A percentile compares a stretch with the other conserved stretches of the same genome.
Evolutionary conservation across 371 early-diverging fungal species (phyloP).

Genomic region (Mucor plumbeus): DNA sequence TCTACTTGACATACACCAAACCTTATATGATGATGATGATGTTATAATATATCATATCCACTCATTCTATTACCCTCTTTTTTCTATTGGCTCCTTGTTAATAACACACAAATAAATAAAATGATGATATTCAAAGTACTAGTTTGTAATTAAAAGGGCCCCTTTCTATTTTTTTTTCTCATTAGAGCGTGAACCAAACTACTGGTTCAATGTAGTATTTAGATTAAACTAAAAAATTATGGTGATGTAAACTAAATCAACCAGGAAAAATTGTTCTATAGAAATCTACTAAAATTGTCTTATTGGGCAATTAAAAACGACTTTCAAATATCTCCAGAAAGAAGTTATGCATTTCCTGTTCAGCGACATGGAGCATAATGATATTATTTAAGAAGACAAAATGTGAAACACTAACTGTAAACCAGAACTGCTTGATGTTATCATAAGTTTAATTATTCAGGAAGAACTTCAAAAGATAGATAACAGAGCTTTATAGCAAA

Average conservation of each 20-base stretch:
- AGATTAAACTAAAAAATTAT: background rate
- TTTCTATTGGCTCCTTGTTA: background rate
- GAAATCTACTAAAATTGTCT: background rate
- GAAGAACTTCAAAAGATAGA: background rate
- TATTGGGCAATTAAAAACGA: background rate
- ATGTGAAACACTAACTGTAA: background rate
- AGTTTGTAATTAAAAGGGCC: background rate
- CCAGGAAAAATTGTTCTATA: background rate
- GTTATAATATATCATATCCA: background rate
- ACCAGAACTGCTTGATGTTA: background rate
- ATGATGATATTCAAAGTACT: background rate
- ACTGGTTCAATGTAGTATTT: background rate
- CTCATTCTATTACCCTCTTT: background rate
- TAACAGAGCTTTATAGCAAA: no score
- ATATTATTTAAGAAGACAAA: background rate
- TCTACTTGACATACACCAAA: no score
- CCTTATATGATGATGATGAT: background rate
- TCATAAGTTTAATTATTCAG: background rate
- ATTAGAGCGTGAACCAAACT: background rate
- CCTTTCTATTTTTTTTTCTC: background rate
- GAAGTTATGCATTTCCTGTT: background rate
- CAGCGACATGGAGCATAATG: background rate
- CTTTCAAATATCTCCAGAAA: background rate
- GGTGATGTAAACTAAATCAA: background rate
- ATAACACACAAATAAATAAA: background rate